Evolutionary conservation across 192 early-diverging fungal genomes (phyloP), one percentile per base, ranked within the genome.

Genomic region (Bifiguratus adelaidae): DNA sequence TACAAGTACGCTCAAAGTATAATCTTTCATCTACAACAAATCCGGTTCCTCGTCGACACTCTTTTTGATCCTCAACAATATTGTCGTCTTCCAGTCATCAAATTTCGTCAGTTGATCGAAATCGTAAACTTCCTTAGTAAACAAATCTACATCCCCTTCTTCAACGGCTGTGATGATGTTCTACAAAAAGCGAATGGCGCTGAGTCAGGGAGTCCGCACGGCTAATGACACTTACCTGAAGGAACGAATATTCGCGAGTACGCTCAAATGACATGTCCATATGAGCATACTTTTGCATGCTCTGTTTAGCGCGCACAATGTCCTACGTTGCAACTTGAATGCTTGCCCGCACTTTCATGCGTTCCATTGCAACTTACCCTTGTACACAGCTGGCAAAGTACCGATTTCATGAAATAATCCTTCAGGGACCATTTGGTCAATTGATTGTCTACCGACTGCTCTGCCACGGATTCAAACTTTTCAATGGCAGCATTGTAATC

Each of bases 371-470:
- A 20, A 43, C 68, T 50, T 70, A 88, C 82, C 36, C 71, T 72
- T 30, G 82, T 76, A 46, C 84, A 87, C 36, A 99, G 68, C 46
- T 88, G 77, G 55, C 94, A 97, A 44, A 99, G 60, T 13, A 85
- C 91, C 9, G 94, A 89, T 63, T 99, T 99, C 60, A 99, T 73
- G 48, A 97, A 88, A 72, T 96, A 95, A 45, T 97, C 94, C 47
- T 91, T 88, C 20, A 97, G 62, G 15, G 92, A 94, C 86, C 91
- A 99, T 60, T 91, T 89, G 41, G 91, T 87, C 21, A 99, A 72
- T 43, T 85, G 78, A 61, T 92, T 89, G 61, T 94, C 91, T 56
- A 96, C 53, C 36, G 80, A 80, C 44, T 77, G 79, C 29, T 69
- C 70, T 2, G 91, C 96, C 2, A 96, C 85, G 19, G 63, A 55